phyloP scores from a whole-genome alignment of 73 alveolate genomes.

The Paramecium caudatum region DNA sequence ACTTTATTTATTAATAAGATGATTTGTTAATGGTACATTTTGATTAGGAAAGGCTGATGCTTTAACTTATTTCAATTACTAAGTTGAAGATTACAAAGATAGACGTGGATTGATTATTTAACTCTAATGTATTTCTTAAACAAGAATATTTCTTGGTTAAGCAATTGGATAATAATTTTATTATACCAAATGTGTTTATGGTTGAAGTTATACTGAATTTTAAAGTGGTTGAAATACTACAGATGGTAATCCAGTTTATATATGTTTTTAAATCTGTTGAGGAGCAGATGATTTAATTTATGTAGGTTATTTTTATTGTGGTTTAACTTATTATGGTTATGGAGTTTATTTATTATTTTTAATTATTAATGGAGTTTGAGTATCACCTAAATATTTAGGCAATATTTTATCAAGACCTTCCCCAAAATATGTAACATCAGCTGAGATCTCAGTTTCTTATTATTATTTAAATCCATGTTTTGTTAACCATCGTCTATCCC shows the following conservation, averaged over 20 bases:
- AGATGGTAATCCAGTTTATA: too few species aligned
- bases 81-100: neutral
- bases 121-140: constrained; percentile 15
- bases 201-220: too few species aligned
- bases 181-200: too few species aligned
- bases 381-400: constrained; percentile 8
- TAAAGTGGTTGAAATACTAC: too few species aligned
- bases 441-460: neutral
- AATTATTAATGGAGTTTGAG: neutral
- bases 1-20: too few species aligned
- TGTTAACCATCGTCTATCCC: constrained; percentile 76
- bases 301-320: too few species aligned
- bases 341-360: constrained; percentile 16
- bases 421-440: constrained; percentile 11
- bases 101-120: neutral
- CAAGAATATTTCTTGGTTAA: neutral
- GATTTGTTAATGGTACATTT: too few species aligned
- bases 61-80: neutral
- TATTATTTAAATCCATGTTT: constrained; percentile 68
- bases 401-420: constrained; percentile 26
- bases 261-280: too few species aligned
- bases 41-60: neutral
- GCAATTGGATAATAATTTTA: too few species aligned
- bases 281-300: too few species aligned
- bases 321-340: neutral